phyloP scores from a whole-genome alignment of 163 green algal species.

The Scenedesmus sp. region DNA sequence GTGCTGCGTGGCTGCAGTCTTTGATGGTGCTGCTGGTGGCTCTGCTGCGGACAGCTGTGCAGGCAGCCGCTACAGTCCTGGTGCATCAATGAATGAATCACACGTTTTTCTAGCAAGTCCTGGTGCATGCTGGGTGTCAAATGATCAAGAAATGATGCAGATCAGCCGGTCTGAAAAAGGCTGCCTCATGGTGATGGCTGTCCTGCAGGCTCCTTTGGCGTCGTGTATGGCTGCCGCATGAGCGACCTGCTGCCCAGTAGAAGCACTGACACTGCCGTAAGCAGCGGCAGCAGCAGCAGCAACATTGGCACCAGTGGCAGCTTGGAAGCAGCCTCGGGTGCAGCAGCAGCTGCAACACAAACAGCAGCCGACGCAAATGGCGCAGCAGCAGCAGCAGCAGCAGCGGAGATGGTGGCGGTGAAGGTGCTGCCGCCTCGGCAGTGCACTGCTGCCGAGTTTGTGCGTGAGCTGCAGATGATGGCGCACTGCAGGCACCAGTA shows the following conservation, averaged over 20 bases:
- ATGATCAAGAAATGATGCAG: too few relatives aligned
- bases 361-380: neutral
- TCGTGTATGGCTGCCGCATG: neutral
- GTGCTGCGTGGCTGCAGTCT: neutral
- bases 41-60: neutral
- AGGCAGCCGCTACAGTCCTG: neutral
- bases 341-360: neutral
- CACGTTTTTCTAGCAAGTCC: too few relatives aligned
- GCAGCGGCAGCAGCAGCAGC: neutral
- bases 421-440: constrained; percentile 11
- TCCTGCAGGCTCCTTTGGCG: neutral
- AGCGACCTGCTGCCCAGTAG: neutral
- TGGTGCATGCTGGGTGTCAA: too few relatives aligned
- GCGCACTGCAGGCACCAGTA: constrained; percentile 16
- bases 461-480: constrained; percentile 31
- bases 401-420: constrained; percentile 8
- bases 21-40: neutral
- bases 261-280: too few relatives aligned
- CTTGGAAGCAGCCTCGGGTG: neutral
- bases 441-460: constrained; percentile 22
- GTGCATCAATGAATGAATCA: too few relatives aligned
- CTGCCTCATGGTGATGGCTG: neutral
- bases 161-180: too few relatives aligned
- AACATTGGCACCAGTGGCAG: neutral
- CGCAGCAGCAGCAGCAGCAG: neutral